Evolutionary conservation across 2,329 filamentous ascomycete species (phyloP).

Genomic region (Trichocomaceae sp.): DNA sequence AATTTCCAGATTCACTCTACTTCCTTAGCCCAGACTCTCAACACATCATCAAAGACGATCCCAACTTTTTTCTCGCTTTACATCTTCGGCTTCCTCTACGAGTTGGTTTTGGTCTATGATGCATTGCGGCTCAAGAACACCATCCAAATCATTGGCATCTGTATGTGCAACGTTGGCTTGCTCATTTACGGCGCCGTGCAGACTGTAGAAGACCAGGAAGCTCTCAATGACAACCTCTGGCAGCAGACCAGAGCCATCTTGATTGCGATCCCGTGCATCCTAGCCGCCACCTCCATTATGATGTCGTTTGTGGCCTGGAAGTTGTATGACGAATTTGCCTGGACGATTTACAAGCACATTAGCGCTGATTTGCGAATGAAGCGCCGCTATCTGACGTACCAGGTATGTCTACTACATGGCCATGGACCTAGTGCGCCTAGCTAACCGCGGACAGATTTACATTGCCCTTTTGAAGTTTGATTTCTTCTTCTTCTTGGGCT

Average conservation of each 20-base stretch:
- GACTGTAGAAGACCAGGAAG: slow-evolving; percentile 52
- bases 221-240: slow-evolving; percentile 58
- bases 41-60: slow-evolving; percentile 57
- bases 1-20: slow-evolving; percentile 62
- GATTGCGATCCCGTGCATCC: slow-evolving; percentile 76
- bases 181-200: slow-evolving; percentile 91
- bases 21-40: slow-evolving; percentile 36
- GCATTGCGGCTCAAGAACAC: slow-evolving; percentile 93
- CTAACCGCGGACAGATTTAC: slow-evolving; percentile 63
- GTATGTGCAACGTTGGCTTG: slow-evolving; percentile 83
- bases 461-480: slow-evolving; percentile 97
- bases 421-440: background rate
- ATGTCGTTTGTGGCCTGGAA: slow-evolving; percentile 84
- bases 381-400: slow-evolving; percentile 89
- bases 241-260: slow-evolving; percentile 64
- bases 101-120: slow-evolving; percentile 85
- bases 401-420: slow-evolving; percentile 57
- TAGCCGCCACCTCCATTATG: slow-evolving; percentile 65
- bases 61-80: slow-evolving; percentile 94
- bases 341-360: slow-evolving; percentile 99
- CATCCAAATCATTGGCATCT: slow-evolving; percentile 94
- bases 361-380: slow-evolving; percentile 96
- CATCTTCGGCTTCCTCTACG: slow-evolving; percentile 94
- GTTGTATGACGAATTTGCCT: slow-evolving; percentile 96
- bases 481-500: slow-evolving; percentile 99